Evolutionary conservation across 345 rosid species (phyloP), one percentile per base, ranked within the genome.

Genomic region (Rhodamnia argentea): DNA sequence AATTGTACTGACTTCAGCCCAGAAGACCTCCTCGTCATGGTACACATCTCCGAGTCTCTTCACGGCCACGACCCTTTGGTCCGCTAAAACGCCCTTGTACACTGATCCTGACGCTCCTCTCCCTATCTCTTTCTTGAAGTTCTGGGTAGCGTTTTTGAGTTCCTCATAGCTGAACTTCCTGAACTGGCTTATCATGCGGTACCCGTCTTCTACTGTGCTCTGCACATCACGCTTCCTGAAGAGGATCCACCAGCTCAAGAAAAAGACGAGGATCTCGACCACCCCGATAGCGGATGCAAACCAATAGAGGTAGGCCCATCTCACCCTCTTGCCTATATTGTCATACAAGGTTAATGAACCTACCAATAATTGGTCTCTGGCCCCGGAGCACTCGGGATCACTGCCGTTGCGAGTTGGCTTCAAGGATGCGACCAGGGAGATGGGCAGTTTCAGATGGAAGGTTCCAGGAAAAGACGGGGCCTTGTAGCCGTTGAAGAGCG

Each of bases 101-200:
- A 94, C 93, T 23, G 87, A 82, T 55, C 96, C 93, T 12, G 91
- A 91, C 12, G 89, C 94, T 78, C 94, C 94, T 52, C 88, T 90
- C 81, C 96, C 96, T 16, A 90, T 42, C 86, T 89, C 90, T 83
- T 85, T 83, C 54, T 50, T 60, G 89, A 91, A 91, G 37, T 82
- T 87, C 29, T 88, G 88, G 15, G 92, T 92, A 23, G 90, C 91
- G 40, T 58, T 87, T 83, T 89, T 90, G 47, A 92, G 90, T 52
- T 92, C 90, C 15, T 42, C 27, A 54, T 86, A 92, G 60, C 82
- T 87, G 58, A 89, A 92, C 86, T 83, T 85, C 90, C 84, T 88
- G 87, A 90, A 91, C 57, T 87, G 89, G 74, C 87, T 86, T 60
- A 90, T 53, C 26, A 56, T 76, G 20, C 50, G 85, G 62, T 89